Evolutionary conservation across 176 grass and related monocot genomes (phyloP).

Genomic region (Thalia dealbata): DNA sequence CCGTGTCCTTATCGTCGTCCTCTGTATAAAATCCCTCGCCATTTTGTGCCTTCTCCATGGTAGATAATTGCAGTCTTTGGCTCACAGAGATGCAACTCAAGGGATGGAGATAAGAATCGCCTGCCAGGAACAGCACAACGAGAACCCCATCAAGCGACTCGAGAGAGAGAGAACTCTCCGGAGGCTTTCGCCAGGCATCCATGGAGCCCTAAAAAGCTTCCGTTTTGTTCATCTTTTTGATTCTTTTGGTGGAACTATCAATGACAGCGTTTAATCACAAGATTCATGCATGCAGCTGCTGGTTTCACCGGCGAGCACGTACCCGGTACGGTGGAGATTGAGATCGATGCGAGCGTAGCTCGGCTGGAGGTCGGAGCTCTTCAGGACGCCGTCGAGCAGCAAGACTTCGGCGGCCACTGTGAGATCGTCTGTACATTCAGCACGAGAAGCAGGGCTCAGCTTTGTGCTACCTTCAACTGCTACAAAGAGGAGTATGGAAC

Average conservation of each 20-base stretch:
- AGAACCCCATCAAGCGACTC: constrained; percentile 47
- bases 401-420: constrained; percentile 19
- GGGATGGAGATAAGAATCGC: constrained; percentile 46
- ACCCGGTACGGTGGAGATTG: constrained; percentile 59
- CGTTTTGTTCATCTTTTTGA: too few relatives aligned
- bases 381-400: constrained; percentile 24
- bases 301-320: constrained; percentile 43
- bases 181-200: constrained; percentile 37
- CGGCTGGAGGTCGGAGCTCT: constrained; percentile 40
- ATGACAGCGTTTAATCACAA: too few relatives aligned
- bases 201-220: not conserved
- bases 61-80: constrained; percentile 42
- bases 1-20: too few relatives aligned
- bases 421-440: constrained; percentile 59
- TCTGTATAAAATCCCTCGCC: not conserved
- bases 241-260: not conserved
- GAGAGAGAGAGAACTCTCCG: constrained; percentile 61
- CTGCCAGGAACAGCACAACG: constrained; percentile 48
- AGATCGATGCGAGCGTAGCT: constrained; percentile 39
- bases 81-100: constrained; percentile 54
- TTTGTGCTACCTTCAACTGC: constrained; percentile 50
- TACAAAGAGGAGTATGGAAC: constrained; percentile 38
- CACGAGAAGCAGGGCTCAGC: constrained; percentile 72
- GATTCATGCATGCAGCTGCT: constrained; percentile 40
- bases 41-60: constrained; percentile 40